These are phyloP conservation scores for Solidago caesia DNA, from an alignment of 129 eudicot species.

Conservation along the genomic window DNA sequence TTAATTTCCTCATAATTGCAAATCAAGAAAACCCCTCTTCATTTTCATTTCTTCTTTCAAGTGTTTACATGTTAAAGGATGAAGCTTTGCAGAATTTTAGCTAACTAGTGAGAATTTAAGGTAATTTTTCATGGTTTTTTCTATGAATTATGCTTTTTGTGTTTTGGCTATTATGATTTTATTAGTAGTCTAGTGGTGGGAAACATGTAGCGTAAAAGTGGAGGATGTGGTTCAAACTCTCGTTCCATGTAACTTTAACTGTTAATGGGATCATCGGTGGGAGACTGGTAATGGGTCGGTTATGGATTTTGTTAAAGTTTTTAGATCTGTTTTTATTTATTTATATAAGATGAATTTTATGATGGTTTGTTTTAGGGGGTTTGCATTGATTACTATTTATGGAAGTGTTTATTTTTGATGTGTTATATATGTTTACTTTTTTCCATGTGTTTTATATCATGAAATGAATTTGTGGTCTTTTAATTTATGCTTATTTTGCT, in stretches of 20 bases:
- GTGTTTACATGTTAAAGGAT: not conserved
- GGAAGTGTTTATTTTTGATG: constrained; percentile 19
- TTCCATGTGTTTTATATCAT: not conserved
- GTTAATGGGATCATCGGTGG: too few species aligned
- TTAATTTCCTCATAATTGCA: constrained; percentile 11
- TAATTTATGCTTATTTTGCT: constrained; percentile 7
- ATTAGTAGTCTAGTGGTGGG: not conserved
- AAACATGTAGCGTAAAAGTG: too few species aligned
- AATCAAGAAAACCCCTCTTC: not conserved
- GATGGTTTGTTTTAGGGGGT: constrained; percentile 15
- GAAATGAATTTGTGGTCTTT: constrained; percentile 8
- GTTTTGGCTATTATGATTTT: constrained; percentile 14
- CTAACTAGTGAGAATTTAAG: constrained; percentile 6
- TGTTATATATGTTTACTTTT: constrained; percentile 4
- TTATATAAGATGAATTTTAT: constrained; percentile 23
- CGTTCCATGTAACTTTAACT: too few species aligned
- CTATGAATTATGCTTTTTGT: constrained; percentile 5
- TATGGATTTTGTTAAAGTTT: not conserved
- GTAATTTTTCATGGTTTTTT: constrained; percentile 21
- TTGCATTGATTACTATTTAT: constrained; percentile 16
- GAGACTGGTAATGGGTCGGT: too few species aligned
- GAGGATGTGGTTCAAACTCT: too few species aligned
- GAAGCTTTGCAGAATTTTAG: constrained; percentile 12
- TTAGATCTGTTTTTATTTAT: not conserved
- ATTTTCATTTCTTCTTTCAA: not conserved